Base-by-base conservation (phyloP, 2,329 filamentous ascomycete species). In the Xylariaceae sp. region DNA sequence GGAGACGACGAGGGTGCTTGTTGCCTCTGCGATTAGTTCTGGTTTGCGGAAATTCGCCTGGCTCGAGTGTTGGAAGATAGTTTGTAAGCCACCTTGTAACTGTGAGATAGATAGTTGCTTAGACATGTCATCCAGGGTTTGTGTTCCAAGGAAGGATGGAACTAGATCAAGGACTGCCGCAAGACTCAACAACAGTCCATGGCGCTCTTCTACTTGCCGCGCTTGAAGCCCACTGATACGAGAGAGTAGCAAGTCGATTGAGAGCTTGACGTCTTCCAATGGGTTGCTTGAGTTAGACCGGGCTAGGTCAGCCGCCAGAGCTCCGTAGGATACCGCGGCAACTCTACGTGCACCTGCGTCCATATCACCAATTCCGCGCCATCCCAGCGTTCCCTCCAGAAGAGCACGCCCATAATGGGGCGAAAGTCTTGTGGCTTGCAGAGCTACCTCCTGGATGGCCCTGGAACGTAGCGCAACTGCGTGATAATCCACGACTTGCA, bases 401-500 rank as follows among this genome's bases (percentile, higher is more conserved):
- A 97, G 71, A 1, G 88, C 84, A 43, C 79, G 75, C 67, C 89
- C 89, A 53, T 86, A 86, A 56, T 89, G 90, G 1, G 74, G 62
- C 31, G 84, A 82, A 5, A 97, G 72, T n/a, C 72, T 74, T 0
- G 89, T 83, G 1, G 88, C 87, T 36, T 79, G 79, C 12, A 83
- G 73, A 0, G 89, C 85, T 11, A 97, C 90, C 43, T 92, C 83
- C 39, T 84, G 79, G 62, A 96, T 86, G 3, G 92, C 93, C 59
- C 89, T 82, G 14, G 88, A 87, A 19, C 93, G 82, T n/a, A 95
- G 79, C 2, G 94, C 93, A 17, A 99, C 91, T 36, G 90, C 83
- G 67, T 96, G 91, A 65, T 97, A 99, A 66, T 99, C 94, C 1
- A 97, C 89, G 2, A 83, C 81, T 66, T 97, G 94, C 0, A 97